Evolutionary conservation across 2,329 filamentous ascomycete genomes (phyloP).

Genomic region (Calonectria henricotiae): DNA sequence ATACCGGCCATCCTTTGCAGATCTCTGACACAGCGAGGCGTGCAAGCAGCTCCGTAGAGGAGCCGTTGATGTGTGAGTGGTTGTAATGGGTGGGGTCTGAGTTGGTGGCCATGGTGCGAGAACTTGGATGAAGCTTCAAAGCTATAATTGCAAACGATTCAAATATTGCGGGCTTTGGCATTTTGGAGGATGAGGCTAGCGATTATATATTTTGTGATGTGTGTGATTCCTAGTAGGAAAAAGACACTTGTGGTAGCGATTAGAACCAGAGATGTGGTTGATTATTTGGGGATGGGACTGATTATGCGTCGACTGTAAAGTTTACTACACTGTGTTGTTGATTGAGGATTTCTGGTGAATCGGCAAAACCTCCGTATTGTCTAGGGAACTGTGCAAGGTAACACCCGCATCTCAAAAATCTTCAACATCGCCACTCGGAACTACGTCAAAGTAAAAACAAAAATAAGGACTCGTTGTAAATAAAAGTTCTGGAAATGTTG

Average conservation of each 20-base stretch:
- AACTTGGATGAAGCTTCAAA: background rate
- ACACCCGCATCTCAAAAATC: background rate
- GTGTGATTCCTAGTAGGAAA: background rate
- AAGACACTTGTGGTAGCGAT: background rate
- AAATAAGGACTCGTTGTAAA: too few species aligned
- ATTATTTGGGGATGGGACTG: background rate
- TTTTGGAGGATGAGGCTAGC: background rate
- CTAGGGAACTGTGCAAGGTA: slow-evolving; percentile 13
- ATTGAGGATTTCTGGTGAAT: background rate
- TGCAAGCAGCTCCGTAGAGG: slow-evolving; percentile 60
- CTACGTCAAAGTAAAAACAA: background rate
- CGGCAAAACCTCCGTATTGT: background rate
- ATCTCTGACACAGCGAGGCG: slow-evolving; percentile 66
- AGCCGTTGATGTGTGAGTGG: slow-evolving; percentile 59
- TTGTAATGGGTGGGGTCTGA: background rate
- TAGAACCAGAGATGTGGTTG: background rate
- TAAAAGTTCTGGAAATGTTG: background rate
- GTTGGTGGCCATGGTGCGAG: slow-evolving; percentile 1
- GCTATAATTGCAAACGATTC: background rate
- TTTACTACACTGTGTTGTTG: background rate
- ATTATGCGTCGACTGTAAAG: too few species aligned
- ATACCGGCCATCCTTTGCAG: slow-evolving; percentile 71
- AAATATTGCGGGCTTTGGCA: too few species aligned
- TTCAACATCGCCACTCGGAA: background rate
- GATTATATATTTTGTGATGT: background rate